A percentile compares a stretch with the other conserved stretches of the same genome.
Evolutionary conservation across 257 asterid species (phyloP).

Genomic region (Fraxinus anomala): DNA sequence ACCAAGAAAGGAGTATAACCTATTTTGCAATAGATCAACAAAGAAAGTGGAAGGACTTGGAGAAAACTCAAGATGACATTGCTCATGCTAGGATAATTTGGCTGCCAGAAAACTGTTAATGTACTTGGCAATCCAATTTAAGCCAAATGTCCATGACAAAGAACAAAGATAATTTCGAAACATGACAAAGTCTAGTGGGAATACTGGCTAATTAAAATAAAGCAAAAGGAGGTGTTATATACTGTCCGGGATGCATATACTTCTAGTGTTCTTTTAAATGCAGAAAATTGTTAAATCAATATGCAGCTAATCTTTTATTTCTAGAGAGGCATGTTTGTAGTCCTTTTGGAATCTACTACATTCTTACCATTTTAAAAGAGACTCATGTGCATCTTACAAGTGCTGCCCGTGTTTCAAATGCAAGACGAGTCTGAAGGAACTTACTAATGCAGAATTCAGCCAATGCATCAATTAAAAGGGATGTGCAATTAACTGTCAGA

Average conservation of each 20-base stretch:
- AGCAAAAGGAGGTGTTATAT: neutral
- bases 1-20: neutral
- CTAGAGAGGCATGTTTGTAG: constrained; percentile 1
- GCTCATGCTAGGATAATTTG: constrained; percentile 1
- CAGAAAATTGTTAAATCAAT: neutral
- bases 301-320: neutral
- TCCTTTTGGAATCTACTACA: constrained; percentile 1
- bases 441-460: constrained; percentile 58
- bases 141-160: neutral
- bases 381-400: constrained; percentile 9
- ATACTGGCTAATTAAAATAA: neutral
- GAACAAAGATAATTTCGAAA: neutral
- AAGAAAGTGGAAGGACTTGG: neutral
- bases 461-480: constrained; percentile 58
- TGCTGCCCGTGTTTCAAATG: constrained; percentile 8
- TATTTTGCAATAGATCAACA: neutral
- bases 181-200: neutral
- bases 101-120: neutral
- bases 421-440: constrained; percentile 26
- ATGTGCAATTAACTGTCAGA: constrained; percentile 68
- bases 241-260: neutral
- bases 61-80: neutral
- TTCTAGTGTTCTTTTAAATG: neutral
- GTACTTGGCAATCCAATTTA: neutral
- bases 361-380: neutral